phyloP scores from a whole-genome alignment of 192 early-diverging fungal genomes.

The Coemansia sp. region DNA sequence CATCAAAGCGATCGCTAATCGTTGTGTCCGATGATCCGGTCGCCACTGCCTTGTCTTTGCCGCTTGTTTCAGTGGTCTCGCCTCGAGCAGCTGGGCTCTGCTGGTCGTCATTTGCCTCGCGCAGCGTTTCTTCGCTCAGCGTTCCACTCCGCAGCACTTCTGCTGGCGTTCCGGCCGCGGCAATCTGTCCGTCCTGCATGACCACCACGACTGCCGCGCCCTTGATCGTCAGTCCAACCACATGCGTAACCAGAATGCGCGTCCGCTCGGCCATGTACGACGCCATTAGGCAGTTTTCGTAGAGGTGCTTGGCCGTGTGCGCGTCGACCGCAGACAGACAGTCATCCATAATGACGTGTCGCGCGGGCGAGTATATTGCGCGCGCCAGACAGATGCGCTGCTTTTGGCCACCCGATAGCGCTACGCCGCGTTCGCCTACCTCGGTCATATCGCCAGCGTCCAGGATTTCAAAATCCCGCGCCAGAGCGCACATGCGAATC shows the following conservation, averaged over 20 bases:
- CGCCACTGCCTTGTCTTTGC: constrained; percentile 35
- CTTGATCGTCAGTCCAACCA: constrained; percentile 55
- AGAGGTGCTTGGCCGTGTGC: constrained; percentile 86
- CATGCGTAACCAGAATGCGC: constrained; percentile 87
- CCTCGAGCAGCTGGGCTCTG: constrained; percentile 19
- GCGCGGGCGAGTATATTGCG: constrained; percentile 72
- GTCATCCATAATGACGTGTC: constrained; percentile 80
- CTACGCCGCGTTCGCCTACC: constrained; percentile 87
- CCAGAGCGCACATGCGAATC: constrained; percentile 79
- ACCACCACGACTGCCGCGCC: constrained; percentile 57
- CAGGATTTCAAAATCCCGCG: constrained; percentile 76
- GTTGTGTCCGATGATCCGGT: neutral
- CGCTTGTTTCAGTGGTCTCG: constrained; percentile 4
- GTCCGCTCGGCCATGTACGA: constrained; percentile 72
- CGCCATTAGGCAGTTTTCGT: constrained; percentile 66
- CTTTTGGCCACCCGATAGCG: constrained; percentile 83
- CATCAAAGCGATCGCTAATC: constrained; percentile 25
- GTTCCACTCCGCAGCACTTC: constrained; percentile 32
- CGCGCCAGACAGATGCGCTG: constrained; percentile 81
- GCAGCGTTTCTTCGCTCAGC: constrained; percentile 35
- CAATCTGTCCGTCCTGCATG: constrained; percentile 63
- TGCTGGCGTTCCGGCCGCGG: constrained; percentile 51
- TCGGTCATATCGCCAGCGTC: constrained; percentile 88
- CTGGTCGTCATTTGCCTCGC: constrained; percentile 27
- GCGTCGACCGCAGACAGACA: constrained; percentile 95